Base-by-base conservation (phyloP, 106 monocot species). In the Iris macrosiphon region DNA sequence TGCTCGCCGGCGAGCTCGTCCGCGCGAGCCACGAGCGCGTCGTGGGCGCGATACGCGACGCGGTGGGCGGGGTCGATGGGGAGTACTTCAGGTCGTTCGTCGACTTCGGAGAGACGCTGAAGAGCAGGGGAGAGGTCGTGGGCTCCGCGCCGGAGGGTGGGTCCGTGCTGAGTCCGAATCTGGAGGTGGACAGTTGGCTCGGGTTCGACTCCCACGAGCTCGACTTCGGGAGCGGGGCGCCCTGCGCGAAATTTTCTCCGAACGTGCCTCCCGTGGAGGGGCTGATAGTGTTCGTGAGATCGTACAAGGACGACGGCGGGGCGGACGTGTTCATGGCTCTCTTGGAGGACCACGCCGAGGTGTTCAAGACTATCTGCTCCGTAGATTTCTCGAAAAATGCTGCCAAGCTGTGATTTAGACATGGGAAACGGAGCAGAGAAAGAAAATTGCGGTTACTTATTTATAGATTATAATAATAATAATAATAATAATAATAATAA, bases 141-240 rank as follows among this genome's bases (percentile, higher is more conserved):
- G 58, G 72, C 3, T 20, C 39, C 4, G 52, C 61, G 1, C 64
- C 64, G 14, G 50, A 44, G 59, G 39, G 45, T 12, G 62, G 61
- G 18, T 26, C 4, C 24, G 27, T 59, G n/a, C 61, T 85, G 54
- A 71, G 67, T 8, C 85, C 89, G 6, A 50, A 75, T 47, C 4
- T 82, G 47, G 87, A 87, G 45, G 87, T 79, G 43, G 73, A 73
- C 17, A 79, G 87, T 44, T 92, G 92, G 92, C 41, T 79, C 52
- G 50, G 70, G 49, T 76, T 92, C 20, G 65, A 66, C 2, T 78
- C 87, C 49, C 50, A 68, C 15, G 79, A 79, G 6, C 16, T 87
- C 25, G 86, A 87, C 54, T 87, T 87, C 31, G 82, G 92, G 6
- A 57, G 71, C 1, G 82, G 85, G 0, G 41, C 35, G 6, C 73